Base-by-base conservation (phyloP, 2,329 filamentous ascomycete species). In the Penicillium freii region DNA sequence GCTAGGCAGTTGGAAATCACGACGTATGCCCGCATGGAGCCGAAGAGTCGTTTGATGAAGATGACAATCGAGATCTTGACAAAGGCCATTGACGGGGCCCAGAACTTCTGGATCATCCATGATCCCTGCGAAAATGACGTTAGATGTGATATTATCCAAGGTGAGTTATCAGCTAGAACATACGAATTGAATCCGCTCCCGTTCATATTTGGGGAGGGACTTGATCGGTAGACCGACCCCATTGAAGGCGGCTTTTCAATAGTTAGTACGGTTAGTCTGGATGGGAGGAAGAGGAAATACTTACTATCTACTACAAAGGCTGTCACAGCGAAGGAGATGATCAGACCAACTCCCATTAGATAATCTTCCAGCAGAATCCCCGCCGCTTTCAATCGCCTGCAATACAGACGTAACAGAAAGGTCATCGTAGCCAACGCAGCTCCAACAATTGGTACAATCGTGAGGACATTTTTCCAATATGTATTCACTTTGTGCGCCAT, bases 81-180 rank as follows among this genome's bases (percentile, higher is more conserved):
- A 17, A 61, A 64, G 2, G 57, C 53, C 40, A 62, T 57, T 25
- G 64, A 53, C 0, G 57, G 43, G 1, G 62, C 48, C 62, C 60
- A 66, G 48, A 64, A 64, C n/a, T 64, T 66, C 15, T 62, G 56
- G 7, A 60, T 39, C 29, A 66, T 61, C 63, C 64, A 66, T 38
- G 50, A 19, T 38, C 31, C 19, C 29, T 46, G 50, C 8, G 5
- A 21, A 21, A 21, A 21, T 25, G n/a, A n/a, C 10, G 21, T 39
- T 31, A 48, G 34, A 50, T 29, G 11, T 13, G 11, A 31, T 31
- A 1, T 33, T 33, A 33, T 33, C 31, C 5, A 31, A 31, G 10
- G 5, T 27, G 3, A 17, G 31, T 44, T 44, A 19, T 45, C 5
- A 19, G 8, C 13, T 29, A 21, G 10, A 15, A 46, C 45, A 23